Evolutionary conservation across 164 flowering plant genomes (phyloP).

Genomic region (Protea cynaroides): DNA sequence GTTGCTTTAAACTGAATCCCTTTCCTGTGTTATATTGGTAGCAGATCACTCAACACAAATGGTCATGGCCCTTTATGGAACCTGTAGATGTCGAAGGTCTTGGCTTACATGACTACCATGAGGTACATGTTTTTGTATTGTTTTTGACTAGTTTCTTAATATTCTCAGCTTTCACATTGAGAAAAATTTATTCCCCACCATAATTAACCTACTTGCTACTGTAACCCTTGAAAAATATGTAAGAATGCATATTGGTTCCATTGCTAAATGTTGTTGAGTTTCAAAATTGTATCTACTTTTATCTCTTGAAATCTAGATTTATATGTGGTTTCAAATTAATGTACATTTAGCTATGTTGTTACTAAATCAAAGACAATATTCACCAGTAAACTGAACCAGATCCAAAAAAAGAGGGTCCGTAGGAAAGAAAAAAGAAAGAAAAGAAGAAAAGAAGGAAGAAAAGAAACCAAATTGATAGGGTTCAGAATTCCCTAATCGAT

Average conservation of each 20-base stretch:
- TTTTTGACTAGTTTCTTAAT: not conserved
- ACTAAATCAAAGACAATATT: too few relatives aligned
- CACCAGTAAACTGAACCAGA: too few relatives aligned
- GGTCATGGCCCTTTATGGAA: conserved; percentile 88
- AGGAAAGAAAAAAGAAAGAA: too few relatives aligned
- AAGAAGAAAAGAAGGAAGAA: too few relatives aligned
- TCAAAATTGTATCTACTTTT: not conserved
- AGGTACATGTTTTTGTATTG: conserved; percentile 32
- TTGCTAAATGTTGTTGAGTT: not conserved
- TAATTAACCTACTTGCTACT: not conserved
- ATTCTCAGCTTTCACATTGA: not conserved
- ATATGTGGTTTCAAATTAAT: not conserved
- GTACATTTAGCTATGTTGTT: not conserved
- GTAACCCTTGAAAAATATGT: not conserved
- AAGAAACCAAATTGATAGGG: too few relatives aligned
- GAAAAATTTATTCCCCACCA: not conserved
- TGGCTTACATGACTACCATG: conserved; percentile 70
- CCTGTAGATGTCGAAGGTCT: conserved; percentile 88
- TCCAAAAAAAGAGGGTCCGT: too few relatives aligned
- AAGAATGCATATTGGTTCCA: not conserved
- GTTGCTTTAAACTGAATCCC: not conserved
- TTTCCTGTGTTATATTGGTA: not conserved
- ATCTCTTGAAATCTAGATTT: not conserved
- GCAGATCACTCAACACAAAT: conserved; percentile 79
- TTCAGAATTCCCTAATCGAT: too few relatives aligned